Base-by-base conservation (phyloP, 108 stramenopile species). In the Cyclotella cryptica region DNA sequence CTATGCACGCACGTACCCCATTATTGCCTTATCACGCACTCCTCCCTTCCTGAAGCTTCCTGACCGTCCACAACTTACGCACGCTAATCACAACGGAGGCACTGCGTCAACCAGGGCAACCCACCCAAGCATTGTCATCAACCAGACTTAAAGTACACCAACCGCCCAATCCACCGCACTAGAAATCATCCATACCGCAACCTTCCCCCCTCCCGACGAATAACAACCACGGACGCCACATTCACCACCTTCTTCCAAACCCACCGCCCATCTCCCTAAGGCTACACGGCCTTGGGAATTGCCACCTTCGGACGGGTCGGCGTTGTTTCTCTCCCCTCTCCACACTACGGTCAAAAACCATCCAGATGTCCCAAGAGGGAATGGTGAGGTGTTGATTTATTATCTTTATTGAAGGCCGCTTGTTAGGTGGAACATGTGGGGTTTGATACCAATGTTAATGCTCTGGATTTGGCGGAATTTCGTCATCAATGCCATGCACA, bases 371-470 rank as follows among this genome's bases (percentile, higher is more conserved):
- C 98, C 45, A 99, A 99, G 79, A 79, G 76, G 27, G 78, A 83
- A 54, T 99, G 97, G 97, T 64, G 91, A 14, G 77, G 89, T 35
- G 87, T 92, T 10, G 87, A 96, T 79, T 51, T 98, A 11, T 58
- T 98, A 58, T 57, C 86, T 24, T 90, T 91, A 1, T 49, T 96
- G 3, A 26, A 40, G 1, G 42, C 70, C 11, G 92, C 92, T 17
- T 94, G 91, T 83, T 58, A 69, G 18, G 43, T 72, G 27, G 44
- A 53, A 41, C 10, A 26, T 11, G 75, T 93, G 9, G 72, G 69
- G 46, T 89, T 99, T 69, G 98, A 99, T 60, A 99, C 98, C 13
- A 97, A 99, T 80, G 98, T 99, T 2, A 99, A 99, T 87, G 98
- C 98, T 19, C 98, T 97, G 10, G 98, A 97, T 0, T 71, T 96